A percentile compares a stretch with the other conserved stretches of the same genome.
These are phyloP conservation scores for Hamamelis virginiana DNA, from an alignment of 164 flowering plant genomes.

Conservation along the genomic window DNA sequence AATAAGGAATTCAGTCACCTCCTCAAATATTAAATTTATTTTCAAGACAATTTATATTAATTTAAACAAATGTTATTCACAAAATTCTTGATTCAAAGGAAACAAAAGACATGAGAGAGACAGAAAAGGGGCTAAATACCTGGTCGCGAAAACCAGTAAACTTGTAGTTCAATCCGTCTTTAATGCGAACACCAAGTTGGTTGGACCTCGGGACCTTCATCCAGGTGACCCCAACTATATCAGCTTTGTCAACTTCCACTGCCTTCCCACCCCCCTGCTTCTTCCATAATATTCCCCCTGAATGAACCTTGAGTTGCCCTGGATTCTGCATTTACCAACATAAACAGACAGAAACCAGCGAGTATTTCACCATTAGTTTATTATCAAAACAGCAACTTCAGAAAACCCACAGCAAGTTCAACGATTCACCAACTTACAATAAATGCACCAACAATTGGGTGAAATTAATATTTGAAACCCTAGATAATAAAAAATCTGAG, in stretches of 20 bases:
- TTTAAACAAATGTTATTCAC: no score
- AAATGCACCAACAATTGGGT: no score
- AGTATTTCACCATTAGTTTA: not conserved
- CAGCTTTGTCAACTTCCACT: slow-evolving; percentile 71
- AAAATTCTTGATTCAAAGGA: no score
- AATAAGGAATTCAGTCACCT: no score
- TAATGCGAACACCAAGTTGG: slow-evolving; percentile 73
- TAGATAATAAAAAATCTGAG: no score
- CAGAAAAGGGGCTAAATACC: slow-evolving; percentile 30
- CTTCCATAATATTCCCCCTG: slow-evolving; percentile 82
- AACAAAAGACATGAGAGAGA: no score
- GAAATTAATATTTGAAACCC: no score
- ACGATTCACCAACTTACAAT: not conserved
- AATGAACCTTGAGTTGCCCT: slow-evolving; percentile 76
- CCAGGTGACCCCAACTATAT: slow-evolving; percentile 73
- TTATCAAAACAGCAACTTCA: no score
- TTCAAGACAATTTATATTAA: no score
- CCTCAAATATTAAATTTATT: no score
- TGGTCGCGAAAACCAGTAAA: slow-evolving; percentile 91
- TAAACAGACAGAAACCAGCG: not conserved
- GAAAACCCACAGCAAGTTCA: not conserved
- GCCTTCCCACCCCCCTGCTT: slow-evolving; percentile 94
- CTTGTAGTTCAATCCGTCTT: slow-evolving; percentile 82
- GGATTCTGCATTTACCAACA: slow-evolving; percentile 55
- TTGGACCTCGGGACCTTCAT: slow-evolving; percentile 89